These are phyloP conservation scores for Carex scoparia DNA, from an alignment of 176 grass and related monocot genomes.

Conservation along the genomic window DNA sequence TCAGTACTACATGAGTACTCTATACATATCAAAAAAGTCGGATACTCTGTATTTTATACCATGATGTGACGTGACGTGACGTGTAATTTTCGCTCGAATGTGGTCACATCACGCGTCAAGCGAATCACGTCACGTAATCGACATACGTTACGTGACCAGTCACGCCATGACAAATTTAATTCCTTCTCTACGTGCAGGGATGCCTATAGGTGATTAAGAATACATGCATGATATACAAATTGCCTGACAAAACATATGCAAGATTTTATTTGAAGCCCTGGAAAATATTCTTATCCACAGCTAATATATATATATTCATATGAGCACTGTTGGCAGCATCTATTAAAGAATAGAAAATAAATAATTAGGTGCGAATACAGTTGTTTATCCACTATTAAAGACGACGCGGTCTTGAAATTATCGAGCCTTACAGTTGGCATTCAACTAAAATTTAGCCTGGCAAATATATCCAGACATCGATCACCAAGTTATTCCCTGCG, in stretches of 20 bases:
- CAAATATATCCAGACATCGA: neutral
- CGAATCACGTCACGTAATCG: too few species aligned
- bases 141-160: too few species aligned
- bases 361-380: conserved; percentile 17
- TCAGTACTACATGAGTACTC: too few species aligned
- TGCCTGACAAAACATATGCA: too few species aligned
- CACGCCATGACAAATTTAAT: too few species aligned
- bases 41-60: too few species aligned
- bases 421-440: neutral
- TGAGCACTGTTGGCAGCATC: neutral
- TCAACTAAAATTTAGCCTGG: neutral
- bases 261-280: neutral
- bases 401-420: neutral
- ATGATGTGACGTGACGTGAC: too few species aligned
- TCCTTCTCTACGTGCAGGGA: too few species aligned
- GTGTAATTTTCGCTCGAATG: too few species aligned
- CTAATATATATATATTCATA: too few species aligned
- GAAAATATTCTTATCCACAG: neutral
- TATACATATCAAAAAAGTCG: too few species aligned
- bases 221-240: neutral
- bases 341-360: neutral
- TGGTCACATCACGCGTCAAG: too few species aligned
- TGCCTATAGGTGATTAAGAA: neutral
- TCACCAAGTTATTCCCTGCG: neutral
- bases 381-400: conserved; percentile 2